A percentile compares a stretch with the other conserved stretches of the same genome.
Conservation (phyloP, 1,284 basidiomycete species). For the Pterulicium gracile region DNA sequence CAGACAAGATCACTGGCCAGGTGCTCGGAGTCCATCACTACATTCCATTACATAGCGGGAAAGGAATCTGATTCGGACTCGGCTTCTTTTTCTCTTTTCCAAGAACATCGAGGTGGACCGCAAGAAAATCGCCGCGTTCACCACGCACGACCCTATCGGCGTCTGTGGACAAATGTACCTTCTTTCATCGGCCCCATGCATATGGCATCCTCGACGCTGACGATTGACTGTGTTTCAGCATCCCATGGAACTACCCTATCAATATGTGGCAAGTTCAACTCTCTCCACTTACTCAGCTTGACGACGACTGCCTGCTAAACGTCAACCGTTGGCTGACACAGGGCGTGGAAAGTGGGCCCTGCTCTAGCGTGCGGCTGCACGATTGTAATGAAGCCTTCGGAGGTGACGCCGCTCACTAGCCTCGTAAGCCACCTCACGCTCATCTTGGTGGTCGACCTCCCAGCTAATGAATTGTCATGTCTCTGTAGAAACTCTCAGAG, state of each 20-base stretch:
- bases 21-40: too few species aligned
- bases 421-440: conserved; percentile 54
- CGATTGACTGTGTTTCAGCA: conserved; percentile 30
- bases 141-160: conserved; percentile 87
- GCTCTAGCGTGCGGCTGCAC: conserved; percentile 84
- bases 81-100: too few species aligned
- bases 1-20: conserved; percentile 61
- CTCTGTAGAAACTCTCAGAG: conserved; percentile 65
- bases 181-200: conserved; percentile 10
- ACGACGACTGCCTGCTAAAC: conserved; percentile 3
- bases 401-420: conserved; percentile 85
- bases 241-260: conserved; percentile 90
- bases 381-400: conserved; percentile 88
- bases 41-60: too few species aligned
- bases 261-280: conserved; percentile 62
- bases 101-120: conserved; percentile 80
- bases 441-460: too few species aligned
- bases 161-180: conserved; percentile 84
- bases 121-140: conserved; percentile 74
- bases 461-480: too few species aligned
- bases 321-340: too few species aligned
- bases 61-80: too few species aligned
- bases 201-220: conserved; percentile 7
- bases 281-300: conserved; percentile 9
- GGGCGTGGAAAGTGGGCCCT: conserved; percentile 87